A percentile compares a stretch with the other conserved stretches of the same genome.
Conservation (phyloP, 177 flowering plant species). For the Vitis hybrid region DNA sequence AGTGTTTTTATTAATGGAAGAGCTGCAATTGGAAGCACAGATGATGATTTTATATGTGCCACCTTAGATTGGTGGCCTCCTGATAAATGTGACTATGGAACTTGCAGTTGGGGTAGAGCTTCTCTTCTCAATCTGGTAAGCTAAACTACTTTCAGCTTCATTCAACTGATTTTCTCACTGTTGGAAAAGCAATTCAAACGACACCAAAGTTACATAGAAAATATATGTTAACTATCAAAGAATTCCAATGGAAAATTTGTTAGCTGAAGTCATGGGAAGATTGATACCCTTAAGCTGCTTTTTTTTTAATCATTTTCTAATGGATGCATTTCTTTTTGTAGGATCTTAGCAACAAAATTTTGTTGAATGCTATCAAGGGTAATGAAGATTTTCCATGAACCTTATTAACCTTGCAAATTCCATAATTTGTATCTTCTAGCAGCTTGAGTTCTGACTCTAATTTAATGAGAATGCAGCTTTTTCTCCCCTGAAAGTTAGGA, state of each 20-base stretch:
- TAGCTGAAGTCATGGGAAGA: no score
- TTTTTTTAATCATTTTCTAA: background rate
- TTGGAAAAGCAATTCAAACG: no score
- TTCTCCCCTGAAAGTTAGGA: constrained; percentile 36
- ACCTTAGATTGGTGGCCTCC: constrained; percentile 93
- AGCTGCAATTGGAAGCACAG: constrained; percentile 43
- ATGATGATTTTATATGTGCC: constrained; percentile 64
- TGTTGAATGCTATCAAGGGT: constrained; percentile 63
- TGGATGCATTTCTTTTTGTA: constrained; percentile 19
- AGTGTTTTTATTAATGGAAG: constrained; percentile 21
- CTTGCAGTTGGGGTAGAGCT: constrained; percentile 60
- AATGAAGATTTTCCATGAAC: background rate
- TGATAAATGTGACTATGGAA: constrained; percentile 63
- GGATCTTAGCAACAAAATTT: constrained; percentile 44
- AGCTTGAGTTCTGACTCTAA: background rate
- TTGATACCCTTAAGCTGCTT: no score
- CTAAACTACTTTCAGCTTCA: no score
- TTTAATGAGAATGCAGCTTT: constrained; percentile 29
- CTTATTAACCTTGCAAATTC: constrained; percentile 2
- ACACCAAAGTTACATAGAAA: background rate
- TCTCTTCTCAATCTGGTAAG: constrained; percentile 54
- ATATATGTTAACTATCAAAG: no score
- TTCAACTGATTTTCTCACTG: no score
- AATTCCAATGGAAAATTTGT: no score
- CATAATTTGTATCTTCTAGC: background rate